These are phyloP conservation scores for Monosporascus sp. DNA, from an alignment of 2,329 filamentous ascomycete species.

Conservation along the genomic window DNA sequence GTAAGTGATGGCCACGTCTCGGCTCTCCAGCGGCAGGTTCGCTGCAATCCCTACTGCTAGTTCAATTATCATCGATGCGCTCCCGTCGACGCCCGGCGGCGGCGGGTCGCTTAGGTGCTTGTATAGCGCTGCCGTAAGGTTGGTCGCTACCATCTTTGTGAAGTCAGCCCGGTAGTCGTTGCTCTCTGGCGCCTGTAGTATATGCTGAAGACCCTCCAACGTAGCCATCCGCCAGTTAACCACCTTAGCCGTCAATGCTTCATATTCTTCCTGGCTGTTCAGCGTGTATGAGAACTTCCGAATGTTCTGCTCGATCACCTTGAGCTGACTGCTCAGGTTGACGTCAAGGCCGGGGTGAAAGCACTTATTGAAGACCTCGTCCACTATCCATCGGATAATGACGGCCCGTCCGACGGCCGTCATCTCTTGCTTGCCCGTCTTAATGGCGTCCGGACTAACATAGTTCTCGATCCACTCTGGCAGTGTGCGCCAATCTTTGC, in stretches of 20 bases:
- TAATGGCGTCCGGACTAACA: slow-evolving; percentile 79
- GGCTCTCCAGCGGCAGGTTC: slow-evolving; percentile 83
- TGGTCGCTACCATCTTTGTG: slow-evolving; percentile 62
- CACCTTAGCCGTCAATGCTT: slow-evolving; percentile 80
- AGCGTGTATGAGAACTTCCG: slow-evolving; percentile 68
- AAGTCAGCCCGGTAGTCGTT: slow-evolving; percentile 62
- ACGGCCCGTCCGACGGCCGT: slow-evolving; percentile 86
- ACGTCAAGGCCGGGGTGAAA: slow-evolving; percentile 87
- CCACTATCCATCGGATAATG: slow-evolving; percentile 83
- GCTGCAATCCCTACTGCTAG: slow-evolving; percentile 79
- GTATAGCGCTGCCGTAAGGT: slow-evolving; percentile 63
- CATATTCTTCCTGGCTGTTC: slow-evolving; percentile 78
- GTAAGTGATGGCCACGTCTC: slow-evolving; percentile 84
- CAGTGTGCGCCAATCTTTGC: slow-evolving; percentile 84
- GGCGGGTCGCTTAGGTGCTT: slow-evolving; percentile 72
- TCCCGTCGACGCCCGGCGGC: slow-evolving; percentile 77
- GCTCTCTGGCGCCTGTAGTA: slow-evolving; percentile 60
- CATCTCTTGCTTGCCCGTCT: slow-evolving; percentile 94
- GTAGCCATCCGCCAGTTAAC: slow-evolving; percentile 92
- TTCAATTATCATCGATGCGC: slow-evolving; percentile 88
- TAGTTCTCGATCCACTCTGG: slow-evolving; percentile 74
- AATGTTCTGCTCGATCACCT: slow-evolving; percentile 83
- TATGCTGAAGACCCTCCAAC: slow-evolving; percentile 76
- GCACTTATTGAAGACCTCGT: slow-evolving; percentile 84
- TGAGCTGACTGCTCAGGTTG: slow-evolving; percentile 70